phyloP scores from a whole-genome alignment of 192 early-diverging fungal genomes.

The Funneliformis mosseae region DNA sequence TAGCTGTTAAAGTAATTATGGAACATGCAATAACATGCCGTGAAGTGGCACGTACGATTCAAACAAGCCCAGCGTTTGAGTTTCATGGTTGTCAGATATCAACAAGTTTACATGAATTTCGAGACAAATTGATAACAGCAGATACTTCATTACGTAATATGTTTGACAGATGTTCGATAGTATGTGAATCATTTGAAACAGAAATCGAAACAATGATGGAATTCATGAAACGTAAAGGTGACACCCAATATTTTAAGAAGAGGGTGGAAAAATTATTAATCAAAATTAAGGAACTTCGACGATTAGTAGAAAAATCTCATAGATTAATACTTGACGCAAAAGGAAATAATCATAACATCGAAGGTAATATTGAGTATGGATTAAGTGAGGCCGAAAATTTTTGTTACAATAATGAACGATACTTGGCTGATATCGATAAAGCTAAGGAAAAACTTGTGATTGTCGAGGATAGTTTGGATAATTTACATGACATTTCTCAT shows the following conservation, averaged over 20 bases:
- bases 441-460: not conserved
- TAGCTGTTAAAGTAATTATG: not conserved
- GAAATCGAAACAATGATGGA: slow-evolving; percentile 11
- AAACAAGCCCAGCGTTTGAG: slow-evolving; percentile 19
- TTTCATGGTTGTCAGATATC: not conserved
- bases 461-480: not conserved
- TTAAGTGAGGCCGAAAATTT: slow-evolving; percentile 15
- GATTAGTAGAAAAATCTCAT: not conserved
- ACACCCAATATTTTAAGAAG: slow-evolving; percentile 4
- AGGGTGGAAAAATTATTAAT: not conserved
- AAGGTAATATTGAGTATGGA: not conserved
- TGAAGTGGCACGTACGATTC: not conserved
- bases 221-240: not conserved
- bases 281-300: not conserved
- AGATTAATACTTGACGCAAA: not conserved
- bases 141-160: not conserved
- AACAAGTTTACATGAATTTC: slow-evolving; percentile 7
- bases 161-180: not conserved
- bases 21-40: not conserved
- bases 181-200: slow-evolving; percentile 8
- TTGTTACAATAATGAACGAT: not conserved
- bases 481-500: not conserved
- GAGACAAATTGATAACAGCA: not conserved
- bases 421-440: not conserved
- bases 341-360: not conserved